Evolutionary conservation across 108 stramenopile species (phyloP).

Genomic region (Craspedostauros australis): DNA sequence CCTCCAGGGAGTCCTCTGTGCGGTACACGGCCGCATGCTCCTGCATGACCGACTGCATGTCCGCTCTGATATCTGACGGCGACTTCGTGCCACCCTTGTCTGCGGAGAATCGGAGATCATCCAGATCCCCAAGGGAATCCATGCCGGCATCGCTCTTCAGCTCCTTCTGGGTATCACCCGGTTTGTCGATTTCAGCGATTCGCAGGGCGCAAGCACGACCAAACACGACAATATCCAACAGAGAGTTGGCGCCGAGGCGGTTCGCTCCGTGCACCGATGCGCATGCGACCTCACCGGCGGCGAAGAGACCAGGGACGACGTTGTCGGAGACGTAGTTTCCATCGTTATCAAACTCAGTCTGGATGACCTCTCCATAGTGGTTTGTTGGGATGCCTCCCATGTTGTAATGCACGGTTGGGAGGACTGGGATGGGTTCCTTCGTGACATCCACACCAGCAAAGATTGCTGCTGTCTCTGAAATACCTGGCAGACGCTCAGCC

Average conservation of each 20-base stretch:
- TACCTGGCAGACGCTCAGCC: conserved; percentile 96
- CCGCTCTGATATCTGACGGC: conserved; percentile 83
- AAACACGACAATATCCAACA: conserved; percentile 99
- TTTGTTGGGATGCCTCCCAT: conserved; percentile 98
- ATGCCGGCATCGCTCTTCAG: conserved; percentile 78
- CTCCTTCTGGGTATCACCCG: conserved; percentile 77
- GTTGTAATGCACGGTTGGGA: conserved; percentile 96
- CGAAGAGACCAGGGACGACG: conserved; percentile 96
- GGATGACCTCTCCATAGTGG: conserved; percentile 92
- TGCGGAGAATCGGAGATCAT: conserved; percentile 78
- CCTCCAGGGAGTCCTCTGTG: conserved; percentile 74
- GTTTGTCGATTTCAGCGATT: conserved; percentile 93
- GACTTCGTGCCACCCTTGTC: conserved; percentile 60
- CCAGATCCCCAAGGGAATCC: conserved; percentile 81
- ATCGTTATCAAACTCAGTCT: conserved; percentile 70
- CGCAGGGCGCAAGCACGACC: conserved; percentile 96
- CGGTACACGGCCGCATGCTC: conserved; percentile 99
- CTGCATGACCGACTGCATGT: conserved; percentile 98
- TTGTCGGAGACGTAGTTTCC: conserved; percentile 54
- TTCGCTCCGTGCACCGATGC: conserved; percentile 99
- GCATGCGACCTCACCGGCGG: conserved; percentile 97
- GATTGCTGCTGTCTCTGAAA: conserved; percentile 97
- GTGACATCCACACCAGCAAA: conserved; percentile 99
- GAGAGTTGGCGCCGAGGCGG: conserved; percentile 96
- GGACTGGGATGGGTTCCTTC: conserved; percentile 98